Percentiles rank a stretch among this genome's conserved stretches.
Evolutionary conservation across 352 stramenopile genomes (phyloP).

Genomic region (Globisporangium alternatum): DNA sequence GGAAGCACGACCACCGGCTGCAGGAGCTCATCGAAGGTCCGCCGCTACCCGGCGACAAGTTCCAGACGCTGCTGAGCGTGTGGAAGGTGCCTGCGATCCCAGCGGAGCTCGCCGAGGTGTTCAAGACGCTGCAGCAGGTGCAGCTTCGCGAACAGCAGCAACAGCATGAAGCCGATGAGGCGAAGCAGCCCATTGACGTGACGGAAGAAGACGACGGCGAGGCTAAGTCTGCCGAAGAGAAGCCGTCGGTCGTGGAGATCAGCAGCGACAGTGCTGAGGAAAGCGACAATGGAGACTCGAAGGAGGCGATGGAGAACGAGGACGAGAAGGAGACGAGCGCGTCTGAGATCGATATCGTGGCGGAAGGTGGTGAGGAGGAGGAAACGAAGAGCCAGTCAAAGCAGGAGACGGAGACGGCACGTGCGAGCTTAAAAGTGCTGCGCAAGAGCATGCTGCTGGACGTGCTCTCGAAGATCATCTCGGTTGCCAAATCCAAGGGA

Average conservation of each 20-base stretch:
- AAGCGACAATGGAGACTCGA: not conserved
- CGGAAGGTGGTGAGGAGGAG: constrained; percentile 6
- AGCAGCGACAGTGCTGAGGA: not conserved
- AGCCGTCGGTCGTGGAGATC: not conserved
- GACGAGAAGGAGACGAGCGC: not conserved
- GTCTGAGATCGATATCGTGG: not conserved
- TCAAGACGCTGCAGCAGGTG: constrained; percentile 38
- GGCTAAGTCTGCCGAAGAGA: not conserved
- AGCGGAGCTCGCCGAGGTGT: constrained; percentile 35
- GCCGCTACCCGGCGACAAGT: constrained; percentile 43
- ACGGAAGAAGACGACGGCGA: not conserved
- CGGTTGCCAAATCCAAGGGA: constrained; percentile 68
- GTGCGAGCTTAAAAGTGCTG: constrained; percentile 43
- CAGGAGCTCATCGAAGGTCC: constrained; percentile 32
- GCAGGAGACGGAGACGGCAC: constrained; percentile 21
- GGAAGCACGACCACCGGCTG: constrained; percentile 34
- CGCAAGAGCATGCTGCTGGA: constrained; percentile 75
- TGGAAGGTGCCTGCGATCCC: constrained; percentile 40
- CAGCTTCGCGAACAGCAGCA: constrained; percentile 20
- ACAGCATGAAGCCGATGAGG: constrained; percentile 1
- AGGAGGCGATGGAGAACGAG: not conserved
- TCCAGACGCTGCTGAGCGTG: constrained; percentile 40
- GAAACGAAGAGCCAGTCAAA: constrained; percentile 13
- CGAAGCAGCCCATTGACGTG: constrained; percentile 8
- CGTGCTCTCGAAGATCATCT: constrained; percentile 79